Evolutionary conservation across 2,329 filamentous ascomycete species (phyloP).

Genomic region (Colletotrichum gloeosporioides): DNA sequence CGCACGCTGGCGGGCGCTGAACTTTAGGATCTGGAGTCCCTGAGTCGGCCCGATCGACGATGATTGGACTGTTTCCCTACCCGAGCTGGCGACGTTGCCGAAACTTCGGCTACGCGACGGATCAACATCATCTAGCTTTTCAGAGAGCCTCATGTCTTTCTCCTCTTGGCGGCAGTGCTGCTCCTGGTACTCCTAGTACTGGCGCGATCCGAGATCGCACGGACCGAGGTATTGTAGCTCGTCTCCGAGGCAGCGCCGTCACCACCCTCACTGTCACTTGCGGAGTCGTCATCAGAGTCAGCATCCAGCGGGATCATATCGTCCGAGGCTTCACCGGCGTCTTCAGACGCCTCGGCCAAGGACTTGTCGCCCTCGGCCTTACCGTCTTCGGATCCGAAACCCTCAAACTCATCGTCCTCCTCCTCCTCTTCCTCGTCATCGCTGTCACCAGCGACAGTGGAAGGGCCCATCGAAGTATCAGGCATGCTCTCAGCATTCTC

Average conservation of each 20-base stretch:
- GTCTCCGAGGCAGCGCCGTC: conserved; percentile 16
- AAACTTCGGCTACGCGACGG: conserved; percentile 8
- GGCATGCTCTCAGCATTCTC: conserved; percentile 49
- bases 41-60: neutral
- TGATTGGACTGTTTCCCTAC: neutral
- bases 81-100: conserved; percentile 1
- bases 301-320: conserved; percentile 20
- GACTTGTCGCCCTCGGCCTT: conserved; percentile 34
- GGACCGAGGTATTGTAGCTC: conserved; percentile 22
- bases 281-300: conserved; percentile 20
- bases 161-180: conserved; percentile 17
- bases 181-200: conserved; percentile 1
- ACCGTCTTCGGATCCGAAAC: conserved; percentile 50
- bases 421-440: conserved; percentile 35
- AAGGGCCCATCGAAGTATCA: conserved; percentile 35
- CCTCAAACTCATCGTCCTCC: conserved; percentile 48
- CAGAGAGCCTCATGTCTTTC: conserved; percentile 13
- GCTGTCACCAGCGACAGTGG: conserved; percentile 26
- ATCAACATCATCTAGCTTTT: neutral
- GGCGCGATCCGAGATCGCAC: conserved; percentile 9
- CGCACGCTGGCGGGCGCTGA: neutral
- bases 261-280: conserved; percentile 13
- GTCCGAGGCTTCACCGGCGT: conserved; percentile 7
- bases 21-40: neutral
- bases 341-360: conserved; percentile 12